Conservation (phyloP, 768 basidiomycete genomes). For the Tephrocybe sp. region DNA sequence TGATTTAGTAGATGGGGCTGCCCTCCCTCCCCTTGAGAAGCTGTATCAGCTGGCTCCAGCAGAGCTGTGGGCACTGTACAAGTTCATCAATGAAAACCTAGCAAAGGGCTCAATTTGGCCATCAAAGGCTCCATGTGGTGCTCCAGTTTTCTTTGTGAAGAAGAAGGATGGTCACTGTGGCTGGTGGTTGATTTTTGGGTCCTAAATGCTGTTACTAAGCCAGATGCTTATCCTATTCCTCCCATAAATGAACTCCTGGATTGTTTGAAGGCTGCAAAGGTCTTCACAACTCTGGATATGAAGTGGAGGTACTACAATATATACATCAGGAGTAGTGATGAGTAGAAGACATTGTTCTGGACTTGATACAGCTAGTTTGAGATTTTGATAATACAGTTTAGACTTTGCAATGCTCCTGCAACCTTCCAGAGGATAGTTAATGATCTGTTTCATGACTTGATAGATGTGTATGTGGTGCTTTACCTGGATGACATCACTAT, state of each 20-base stretch:
- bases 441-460: slow-evolving; percentile 29
- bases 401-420: slow-evolving; percentile 29
- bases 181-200: too few relatives aligned
- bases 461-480: slow-evolving; percentile 30
- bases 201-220: neutral
- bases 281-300: too few relatives aligned
- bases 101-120: too few relatives aligned
- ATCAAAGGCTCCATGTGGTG: neutral
- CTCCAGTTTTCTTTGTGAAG: neutral
- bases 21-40: too few relatives aligned
- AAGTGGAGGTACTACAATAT: too few relatives aligned
- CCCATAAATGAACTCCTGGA: too few relatives aligned
- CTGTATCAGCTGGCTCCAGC: too few relatives aligned
- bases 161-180: too few relatives aligned
- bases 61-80: neutral
- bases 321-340: too few relatives aligned
- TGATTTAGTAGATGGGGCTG: too few relatives aligned
- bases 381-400: neutral
- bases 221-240: neutral
- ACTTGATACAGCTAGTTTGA: too few relatives aligned
- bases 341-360: too few relatives aligned
- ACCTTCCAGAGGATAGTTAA: slow-evolving; percentile 38
- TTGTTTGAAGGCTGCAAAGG: neutral
- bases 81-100: neutral
- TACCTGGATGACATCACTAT: slow-evolving; percentile 27